Evolutionary conservation across 495 filamentous ascomycete genomes (phyloP).

Genomic region (Penicillium pulvis): DNA sequence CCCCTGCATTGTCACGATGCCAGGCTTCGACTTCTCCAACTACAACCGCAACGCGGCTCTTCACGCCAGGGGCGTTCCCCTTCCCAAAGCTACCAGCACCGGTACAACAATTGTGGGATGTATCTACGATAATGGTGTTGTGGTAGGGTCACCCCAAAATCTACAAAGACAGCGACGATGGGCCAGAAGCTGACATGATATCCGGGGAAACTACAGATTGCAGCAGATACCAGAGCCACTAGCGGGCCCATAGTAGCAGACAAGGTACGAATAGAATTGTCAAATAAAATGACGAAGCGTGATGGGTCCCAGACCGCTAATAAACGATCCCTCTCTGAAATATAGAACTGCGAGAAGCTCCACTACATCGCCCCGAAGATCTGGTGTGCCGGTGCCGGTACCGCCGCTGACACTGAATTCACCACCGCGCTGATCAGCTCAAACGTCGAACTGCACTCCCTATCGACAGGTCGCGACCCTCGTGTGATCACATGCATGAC

Average conservation of each 20-base stretch:
- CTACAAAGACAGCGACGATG: background rate
- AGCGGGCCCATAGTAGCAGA: conserved; percentile 98
- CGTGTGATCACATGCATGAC: conserved; percentile 99
- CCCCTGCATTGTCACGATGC: conserved; percentile 63
- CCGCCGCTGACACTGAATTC: conserved; percentile 98
- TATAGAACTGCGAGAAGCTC: conserved; percentile 96
- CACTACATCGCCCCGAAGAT: conserved; percentile 99
- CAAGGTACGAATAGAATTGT: conserved; percentile 61
- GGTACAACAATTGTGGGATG: conserved; percentile 99
- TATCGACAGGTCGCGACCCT: conserved; percentile 93
- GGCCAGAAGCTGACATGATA: conserved; percentile 19
- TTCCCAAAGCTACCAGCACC: conserved; percentile 97
- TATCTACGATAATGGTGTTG: conserved; percentile 94
- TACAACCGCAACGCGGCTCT: conserved; percentile 97
- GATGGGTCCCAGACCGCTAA: background rate
- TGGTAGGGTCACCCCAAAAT: conserved; percentile 55
- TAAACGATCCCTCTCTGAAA: background rate
- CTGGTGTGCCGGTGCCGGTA: conserved; percentile 99
- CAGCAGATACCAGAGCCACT: conserved; percentile 96
- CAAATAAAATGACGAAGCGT: background rate
- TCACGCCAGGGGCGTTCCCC: conserved; percentile 86
- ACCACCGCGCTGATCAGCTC: conserved; percentile 98
- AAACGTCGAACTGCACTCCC: conserved; percentile 92
- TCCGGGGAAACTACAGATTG: conserved; percentile 60
- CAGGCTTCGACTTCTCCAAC: conserved; percentile 99